Evolutionary conservation across 129 eudicot genomes (phyloP).

Genomic region (sunflower (Helianthus annuus)): HanXRQr2.0-SUNRISE NC_035436.2:191114235-191114734

Average conservation of each 20-base stretch:
- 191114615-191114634: slow-evolving; percentile 88
- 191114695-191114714: slow-evolving; percentile 58
- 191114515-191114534: slow-evolving; percentile 81
- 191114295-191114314: slow-evolving; percentile 81
- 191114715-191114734: slow-evolving; percentile 75
- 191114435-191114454: slow-evolving; percentile 90
- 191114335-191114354: slow-evolving; percentile 84
- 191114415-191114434: slow-evolving; percentile 81
- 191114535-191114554: slow-evolving; percentile 84
- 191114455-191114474: slow-evolving; percentile 73
- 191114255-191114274: slow-evolving; percentile 68
- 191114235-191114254: slow-evolving; percentile 77
- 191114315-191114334: slow-evolving; percentile 67
- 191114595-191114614: slow-evolving; percentile 89
- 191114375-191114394: slow-evolving; percentile 93
- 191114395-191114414: slow-evolving; percentile 82
- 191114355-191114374: slow-evolving; percentile 87
- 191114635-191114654: slow-evolving; percentile 88
- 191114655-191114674: slow-evolving; percentile 71
- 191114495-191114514: slow-evolving; percentile 96
- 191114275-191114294: slow-evolving; percentile 97
- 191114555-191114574: slow-evolving; percentile 91
- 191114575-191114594: slow-evolving; percentile 79
- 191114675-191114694: slow-evolving; percentile 59
- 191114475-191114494: slow-evolving; percentile 77